A percentile compares a stretch with the other conserved stretches of the same genome.
phyloP scores from a whole-genome alignment of 805 yeast species.

The Kodamaea kakaduensis region DNA sequence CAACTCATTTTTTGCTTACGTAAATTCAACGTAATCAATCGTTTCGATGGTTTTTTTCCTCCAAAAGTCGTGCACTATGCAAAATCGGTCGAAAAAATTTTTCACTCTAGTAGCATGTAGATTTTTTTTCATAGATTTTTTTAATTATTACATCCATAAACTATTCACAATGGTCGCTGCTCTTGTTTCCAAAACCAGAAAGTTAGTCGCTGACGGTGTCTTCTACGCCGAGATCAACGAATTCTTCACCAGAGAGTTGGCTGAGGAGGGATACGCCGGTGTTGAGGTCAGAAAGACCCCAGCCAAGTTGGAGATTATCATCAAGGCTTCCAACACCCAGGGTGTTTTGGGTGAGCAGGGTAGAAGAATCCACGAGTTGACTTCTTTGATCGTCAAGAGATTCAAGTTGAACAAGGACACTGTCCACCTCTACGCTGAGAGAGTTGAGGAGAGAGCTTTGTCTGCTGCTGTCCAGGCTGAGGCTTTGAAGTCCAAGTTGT shows the following conservation, averaged over 20 bases:
- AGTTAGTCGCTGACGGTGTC: slow-evolving; percentile 99
- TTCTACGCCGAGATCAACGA: slow-evolving; percentile 99
- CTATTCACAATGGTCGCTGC: slow-evolving; percentile 27
- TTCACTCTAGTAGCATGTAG: neutral
- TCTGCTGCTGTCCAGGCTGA: slow-evolving; percentile 99
- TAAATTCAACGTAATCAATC: neutral
- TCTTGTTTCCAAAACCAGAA: slow-evolving; percentile 92
- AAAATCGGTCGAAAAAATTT: slow-evolving; percentile 6
- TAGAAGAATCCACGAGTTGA: slow-evolving; percentile 98
- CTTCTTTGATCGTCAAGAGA: slow-evolving; percentile 97
- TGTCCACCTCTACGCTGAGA: slow-evolving; percentile 94
- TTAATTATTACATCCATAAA: slow-evolving; percentile 2
- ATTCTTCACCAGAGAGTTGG: slow-evolving; percentile 99
- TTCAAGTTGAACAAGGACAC: slow-evolving; percentile 93
- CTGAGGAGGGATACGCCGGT: slow-evolving; percentile 99
- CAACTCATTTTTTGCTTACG: neutral
- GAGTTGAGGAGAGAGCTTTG: slow-evolving; percentile 98
- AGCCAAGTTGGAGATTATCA: slow-evolving; percentile 95
- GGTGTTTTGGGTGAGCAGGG: slow-evolving; percentile 99
- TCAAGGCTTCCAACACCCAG: slow-evolving; percentile 98
- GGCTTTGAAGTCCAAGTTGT: slow-evolving; percentile 95
- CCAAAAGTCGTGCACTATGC: slow-evolving; percentile 4
- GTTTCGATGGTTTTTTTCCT: neutral
- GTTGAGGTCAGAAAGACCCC: slow-evolving; percentile 99
- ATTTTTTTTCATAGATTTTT: slow-evolving; percentile 5